phyloP scores from a whole-genome alignment of 495 filamentous ascomycete species.

The Lophiostoma macrostomum region DNA sequence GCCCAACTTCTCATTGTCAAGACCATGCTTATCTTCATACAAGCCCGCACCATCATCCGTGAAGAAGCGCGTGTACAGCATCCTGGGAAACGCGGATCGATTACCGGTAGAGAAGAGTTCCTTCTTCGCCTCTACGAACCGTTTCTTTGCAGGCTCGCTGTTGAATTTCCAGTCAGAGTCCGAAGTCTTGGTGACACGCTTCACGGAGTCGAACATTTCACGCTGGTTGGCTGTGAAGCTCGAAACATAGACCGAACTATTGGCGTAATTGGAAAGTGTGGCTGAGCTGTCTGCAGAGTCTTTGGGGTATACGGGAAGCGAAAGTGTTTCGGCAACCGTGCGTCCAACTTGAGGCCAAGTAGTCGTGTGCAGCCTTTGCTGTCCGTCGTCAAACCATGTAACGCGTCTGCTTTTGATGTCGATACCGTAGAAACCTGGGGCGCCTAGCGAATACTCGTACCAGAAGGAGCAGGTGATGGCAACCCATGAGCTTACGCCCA shows the following conservation, averaged over 20 bases:
- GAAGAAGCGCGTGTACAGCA: slow-evolving; percentile 54
- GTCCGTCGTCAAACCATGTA: slow-evolving; percentile 30
- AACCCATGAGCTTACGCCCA: slow-evolving; percentile 52
- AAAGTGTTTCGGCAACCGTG: slow-evolving; percentile 43
- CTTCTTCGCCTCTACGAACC: slow-evolving; percentile 44
- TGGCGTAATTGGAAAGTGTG: slow-evolving; percentile 37
- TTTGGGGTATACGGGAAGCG: slow-evolving; percentile 45
- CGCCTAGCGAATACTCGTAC: slow-evolving; percentile 42
- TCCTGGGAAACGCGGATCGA: slow-evolving; percentile 47
- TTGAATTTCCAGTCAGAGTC: slow-evolving; percentile 57
- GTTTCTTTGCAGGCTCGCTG: slow-evolving; percentile 43
- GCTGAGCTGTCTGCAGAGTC: slow-evolving; percentile 41
- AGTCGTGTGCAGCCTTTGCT: slow-evolving; percentile 35
- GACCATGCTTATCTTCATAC: slow-evolving; percentile 39
- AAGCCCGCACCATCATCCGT: slow-evolving; percentile 46
- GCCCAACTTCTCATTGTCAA: slow-evolving; percentile 52
- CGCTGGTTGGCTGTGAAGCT: slow-evolving; percentile 49
- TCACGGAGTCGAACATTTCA: slow-evolving; percentile 47
- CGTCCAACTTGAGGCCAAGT: slow-evolving; percentile 46
- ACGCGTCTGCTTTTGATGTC: slow-evolving; percentile 20
- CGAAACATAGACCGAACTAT: slow-evolving; percentile 42
- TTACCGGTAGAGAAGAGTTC: slow-evolving; percentile 46
- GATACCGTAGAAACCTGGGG: slow-evolving; percentile 25
- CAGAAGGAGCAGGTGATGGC: slow-evolving; percentile 47
- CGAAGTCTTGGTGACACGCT: slow-evolving; percentile 54